Evolutionary conservation across 805 yeast species (phyloP), one percentile per base, ranked within the genome.

Genomic region (Lipomyces orientalis): DNA sequence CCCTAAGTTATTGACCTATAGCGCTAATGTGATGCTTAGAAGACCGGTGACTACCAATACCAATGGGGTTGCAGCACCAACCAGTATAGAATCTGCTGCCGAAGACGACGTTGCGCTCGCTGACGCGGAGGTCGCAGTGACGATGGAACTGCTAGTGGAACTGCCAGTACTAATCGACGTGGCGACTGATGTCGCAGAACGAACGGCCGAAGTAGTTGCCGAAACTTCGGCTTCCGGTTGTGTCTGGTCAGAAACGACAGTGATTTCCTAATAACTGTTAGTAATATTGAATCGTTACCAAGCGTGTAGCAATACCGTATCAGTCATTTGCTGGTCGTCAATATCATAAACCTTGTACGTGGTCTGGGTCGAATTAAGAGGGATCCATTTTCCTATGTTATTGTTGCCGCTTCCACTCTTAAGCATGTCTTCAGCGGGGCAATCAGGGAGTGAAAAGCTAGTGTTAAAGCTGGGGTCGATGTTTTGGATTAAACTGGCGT

Each of bases 351-450:
- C 73, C 46, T 66, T 70, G 72, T 74, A 76, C 49, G 74, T 74
- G 52, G 77, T 71, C n/a, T 66, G 62, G 25, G 76, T 68, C 46
- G 64, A 60, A 64, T 72, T 65, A 12, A 79, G 64, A 39, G 69
- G 64, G 58, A 76, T 72, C 61, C 79, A 73, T 67, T 75, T 68
- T 35, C 82, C 82, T 31, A 78, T 64, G 66, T 80, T 80, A 52
- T 65, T 66, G 75, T 79, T 79, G 4, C 81, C 82, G 31, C 79
- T 78, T 25, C 82, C 82, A 39, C 75, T 73, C 64, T 72, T 65
- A 62, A 81, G 72, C 68, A 80, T 68, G 52, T 73, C 74, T 49
- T 68, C 52, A 16, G 74, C 82, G 9, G 83, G 83, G 70, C 81
- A 78, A 25, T 73, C 73, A 22, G 83, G 83, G 25, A 81, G 73